Percentiles rank a stretch among this genome's conserved stretches.
phyloP scores from a whole-genome alignment of 352 stramenopile species.

The Phytopythium litorale region DNA sequence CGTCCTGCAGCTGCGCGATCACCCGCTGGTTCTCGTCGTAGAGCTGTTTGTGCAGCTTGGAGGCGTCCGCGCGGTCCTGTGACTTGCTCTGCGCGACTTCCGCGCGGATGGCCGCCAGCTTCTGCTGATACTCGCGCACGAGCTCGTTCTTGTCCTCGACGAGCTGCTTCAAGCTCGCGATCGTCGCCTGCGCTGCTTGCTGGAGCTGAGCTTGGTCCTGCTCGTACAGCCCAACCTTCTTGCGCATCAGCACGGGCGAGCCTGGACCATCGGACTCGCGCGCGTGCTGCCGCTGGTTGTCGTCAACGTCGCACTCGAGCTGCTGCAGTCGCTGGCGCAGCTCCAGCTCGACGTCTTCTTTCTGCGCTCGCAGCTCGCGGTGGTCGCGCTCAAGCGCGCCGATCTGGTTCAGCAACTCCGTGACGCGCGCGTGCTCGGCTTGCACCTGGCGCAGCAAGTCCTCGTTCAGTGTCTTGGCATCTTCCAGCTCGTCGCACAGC shows the following conservation, averaged over 20 bases:
- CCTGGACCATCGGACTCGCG: constrained; percentile 6
- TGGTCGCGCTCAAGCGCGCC: constrained; percentile 40
- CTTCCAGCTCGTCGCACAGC: constrained; percentile 22
- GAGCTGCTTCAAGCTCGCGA: constrained; percentile 78
- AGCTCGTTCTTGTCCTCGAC: constrained; percentile 73
- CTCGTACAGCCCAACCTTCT: constrained; percentile 72
- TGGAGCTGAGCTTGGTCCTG: constrained; percentile 71
- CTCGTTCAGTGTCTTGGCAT: constrained; percentile 33
- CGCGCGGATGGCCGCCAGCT: constrained; percentile 40
- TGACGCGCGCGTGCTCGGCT: constrained; percentile 30
- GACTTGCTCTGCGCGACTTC: constrained; percentile 46
- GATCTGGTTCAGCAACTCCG: constrained; percentile 39
- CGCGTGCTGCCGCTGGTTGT: constrained; percentile 19
- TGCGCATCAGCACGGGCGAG: constrained; percentile 41
- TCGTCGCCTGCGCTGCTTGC: constrained; percentile 69
- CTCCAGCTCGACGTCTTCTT: constrained; percentile 59
- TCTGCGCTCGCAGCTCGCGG: constrained; percentile 33
- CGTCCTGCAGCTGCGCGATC: constrained; percentile 68
- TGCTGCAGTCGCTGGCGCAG: constrained; percentile 46
- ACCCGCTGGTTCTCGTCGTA: constrained; percentile 78
- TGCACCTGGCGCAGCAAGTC: constrained; percentile 55
- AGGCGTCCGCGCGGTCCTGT: constrained; percentile 48
- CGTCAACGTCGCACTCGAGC: constrained; percentile 11
- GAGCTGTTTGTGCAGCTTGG: constrained; percentile 60
- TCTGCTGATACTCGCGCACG: constrained; percentile 57